Evolutionary conservation across 495 filamentous ascomycete species (phyloP), one percentile per base, ranked within the genome.

Genomic region (Trypethelium eluteriae): DNA sequence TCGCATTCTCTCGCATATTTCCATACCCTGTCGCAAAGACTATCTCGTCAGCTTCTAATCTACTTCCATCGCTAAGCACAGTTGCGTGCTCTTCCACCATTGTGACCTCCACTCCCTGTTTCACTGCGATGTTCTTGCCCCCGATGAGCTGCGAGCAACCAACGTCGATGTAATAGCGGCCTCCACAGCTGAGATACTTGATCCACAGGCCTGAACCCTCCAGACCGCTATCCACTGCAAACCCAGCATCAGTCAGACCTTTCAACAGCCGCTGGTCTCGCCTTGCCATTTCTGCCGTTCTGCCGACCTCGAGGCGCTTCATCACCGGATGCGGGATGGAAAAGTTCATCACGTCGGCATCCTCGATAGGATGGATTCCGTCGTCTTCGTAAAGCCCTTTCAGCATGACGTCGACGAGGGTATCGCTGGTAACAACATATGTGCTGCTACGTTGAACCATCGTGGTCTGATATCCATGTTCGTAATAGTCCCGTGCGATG

Each of bases 381-480:
- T 74, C 78, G 70, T 92, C 89, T 18, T 82, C 81, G 71, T 91
- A 95, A 0, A 88, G 69, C 0, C 80, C 81, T 14, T 74, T 81
- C n/a, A 88, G 72, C 2, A 81, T 68, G 47, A 88, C 80, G 12
- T 84, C 76, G 16, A 81, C 71, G 9, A 82, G 82, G 0, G 81
- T 79, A 4, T 85, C 74, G 14, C 81, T 84, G 0, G 83, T 82
- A 6, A 92, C 76, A 41, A 96, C 86, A 64, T 81, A 86, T 0
- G 91, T 93, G 14, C 85, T 85, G 0, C 86, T 88, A 18, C 91
- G 84, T 78, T 95, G 91, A 11, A 95, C 79, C 71, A 95, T 85
- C 9, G 90, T 93, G n/a, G 93, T 88, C n/a, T 88, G 81, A 69
- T 89, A 89, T 1, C 91, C 91, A 49, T 89, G 86, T 71, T 93